Conservation (phyloP, 2,329 filamentous ascomycete species). For the Ceratocystis cubensis region DNA sequence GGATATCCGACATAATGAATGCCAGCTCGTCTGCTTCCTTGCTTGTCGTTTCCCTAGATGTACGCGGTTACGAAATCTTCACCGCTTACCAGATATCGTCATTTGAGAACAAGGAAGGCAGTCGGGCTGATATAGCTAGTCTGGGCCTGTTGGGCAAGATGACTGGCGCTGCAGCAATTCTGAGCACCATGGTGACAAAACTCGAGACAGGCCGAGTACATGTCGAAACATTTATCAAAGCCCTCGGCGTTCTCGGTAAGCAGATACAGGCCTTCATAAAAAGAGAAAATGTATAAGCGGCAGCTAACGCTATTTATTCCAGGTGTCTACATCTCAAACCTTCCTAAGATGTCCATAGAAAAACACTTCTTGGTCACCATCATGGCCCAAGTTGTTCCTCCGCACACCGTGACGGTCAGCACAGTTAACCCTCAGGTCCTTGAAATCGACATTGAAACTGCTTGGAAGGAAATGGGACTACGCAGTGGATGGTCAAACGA, state of each 20-base stretch:
- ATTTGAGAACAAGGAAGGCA: constrained; percentile 36
- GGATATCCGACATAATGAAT: constrained; percentile 42
- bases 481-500: constrained; percentile 70
- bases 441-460: constrained; percentile 61
- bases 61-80: constrained; percentile 67
- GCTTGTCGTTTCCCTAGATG: constrained; percentile 49
- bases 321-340: constrained; percentile 65
- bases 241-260: constrained; percentile 60
- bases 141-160: constrained; percentile 78
- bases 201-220: constrained; percentile 44
- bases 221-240: constrained; percentile 61
- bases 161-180: constrained; percentile 70
- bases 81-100: constrained; percentile 55
- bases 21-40: constrained; percentile 36
- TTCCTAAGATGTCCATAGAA: constrained; percentile 47
- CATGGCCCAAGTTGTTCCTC: constrained; percentile 55
- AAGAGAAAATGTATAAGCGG: not conserved
- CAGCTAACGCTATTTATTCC: not conserved
- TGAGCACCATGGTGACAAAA: constrained; percentile 44
- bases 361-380: constrained; percentile 64
- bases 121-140: constrained; percentile 46
- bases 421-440: constrained; percentile 46
- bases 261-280: constrained; percentile 18
- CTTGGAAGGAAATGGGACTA: constrained; percentile 65
- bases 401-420: constrained; percentile 49